Evolutionary conservation across 179 eudicot genomes (phyloP).

Genomic region (Carnegiea gigantea): DNA sequence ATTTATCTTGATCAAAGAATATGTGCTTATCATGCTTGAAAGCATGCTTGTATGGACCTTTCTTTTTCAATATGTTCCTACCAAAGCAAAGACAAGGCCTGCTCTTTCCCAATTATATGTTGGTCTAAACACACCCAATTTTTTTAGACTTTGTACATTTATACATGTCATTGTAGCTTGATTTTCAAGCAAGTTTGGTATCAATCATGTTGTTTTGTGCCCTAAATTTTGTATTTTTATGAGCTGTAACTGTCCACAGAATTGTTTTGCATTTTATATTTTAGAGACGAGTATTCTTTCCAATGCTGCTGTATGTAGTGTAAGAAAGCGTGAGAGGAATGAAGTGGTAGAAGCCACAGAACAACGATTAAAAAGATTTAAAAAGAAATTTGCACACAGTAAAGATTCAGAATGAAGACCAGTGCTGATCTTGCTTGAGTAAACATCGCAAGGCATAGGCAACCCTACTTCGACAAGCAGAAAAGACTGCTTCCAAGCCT

Average conservation of each 20-base stretch:
- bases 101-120: conserved; percentile 6
- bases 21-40: conserved; percentile 9
- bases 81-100: conserved; percentile 2
- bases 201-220: not conserved
- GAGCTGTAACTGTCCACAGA: no score
- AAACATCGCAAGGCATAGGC: not conserved
- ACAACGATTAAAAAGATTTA: no score
- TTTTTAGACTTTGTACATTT: not conserved
- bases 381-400: no score
- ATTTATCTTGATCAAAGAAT: conserved; percentile 19
- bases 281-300: no score
- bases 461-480: not conserved
- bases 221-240: not conserved
- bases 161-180: not conserved
- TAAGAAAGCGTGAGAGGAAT: no score
- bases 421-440: no score
- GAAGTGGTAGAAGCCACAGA: no score
- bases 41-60: conserved; percentile 7
- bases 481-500: no score
- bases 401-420: no score
- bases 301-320: no score
- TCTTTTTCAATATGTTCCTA: not conserved
- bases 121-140: not conserved
- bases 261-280: no score
- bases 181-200: not conserved